Base-by-base conservation (phyloP, 2,329 filamentous ascomycete genomes). In the Fusarium cicatricum region DNA sequence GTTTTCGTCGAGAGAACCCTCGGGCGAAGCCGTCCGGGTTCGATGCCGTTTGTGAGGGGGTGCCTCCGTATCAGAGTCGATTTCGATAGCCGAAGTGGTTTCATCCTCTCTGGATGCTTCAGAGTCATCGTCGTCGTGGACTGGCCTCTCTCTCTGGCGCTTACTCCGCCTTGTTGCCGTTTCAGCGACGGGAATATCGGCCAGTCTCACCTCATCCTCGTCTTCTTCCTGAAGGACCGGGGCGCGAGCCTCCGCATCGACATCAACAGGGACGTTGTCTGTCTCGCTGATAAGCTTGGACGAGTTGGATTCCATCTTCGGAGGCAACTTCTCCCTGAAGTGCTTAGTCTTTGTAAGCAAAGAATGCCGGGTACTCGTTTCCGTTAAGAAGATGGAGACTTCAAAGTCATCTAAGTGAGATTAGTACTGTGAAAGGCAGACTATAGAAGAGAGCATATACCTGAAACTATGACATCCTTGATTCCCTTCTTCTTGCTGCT, bases 341-440 rank as follows among this genome's bases (percentile, higher is more conserved):
- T 85, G 82, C 76, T 97, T 97, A 67, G 91, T 87, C 74, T 95
- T 96, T 51, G 88, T 90, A 53, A 98, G 82, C 32, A 99, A 80
- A 29, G 92, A 90, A 78, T 98, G 95, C 12, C 92, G 86, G 3
- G 90, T 93, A 45, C 85, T 88, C 8, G 90, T 90, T 73, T 97
- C 91, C 39, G 91, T 96, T 63, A 99, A 80, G 76, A 97, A 98
- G 62, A 99, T 90, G 32, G 92, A 91, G 12, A 97, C 92, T 71
- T 98, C 92, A 71, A 97, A 99, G 65, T 97, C 94, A 74, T 97
- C 94, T 95, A 67, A 49, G 57, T 23, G 38, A 45, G 10, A 29
- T 71, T 42, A 72, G 66, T 28, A 23, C 34, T 26, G 4, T 23
- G 23, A 39, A 11, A 11, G 46, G 23, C 17, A 43, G 2, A 42